Base-by-base conservation (phyloP, 2,329 filamentous ascomycete genomes). In the Sporothrix pseudoabietina region DNA sequence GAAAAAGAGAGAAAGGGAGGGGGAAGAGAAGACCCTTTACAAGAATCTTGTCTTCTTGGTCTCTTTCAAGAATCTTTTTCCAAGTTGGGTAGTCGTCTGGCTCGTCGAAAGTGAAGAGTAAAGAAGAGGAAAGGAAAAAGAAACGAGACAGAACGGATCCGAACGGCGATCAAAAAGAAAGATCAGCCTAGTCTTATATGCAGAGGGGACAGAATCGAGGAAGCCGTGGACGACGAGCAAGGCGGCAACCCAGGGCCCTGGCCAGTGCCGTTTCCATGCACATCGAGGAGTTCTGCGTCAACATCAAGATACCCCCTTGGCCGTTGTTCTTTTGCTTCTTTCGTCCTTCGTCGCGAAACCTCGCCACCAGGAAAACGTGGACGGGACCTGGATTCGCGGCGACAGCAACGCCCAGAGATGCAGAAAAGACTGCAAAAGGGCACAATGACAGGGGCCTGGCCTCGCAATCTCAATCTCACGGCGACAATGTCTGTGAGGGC, bases 101-200 rank as follows among this genome's bases (percentile, higher is more conserved):
- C 65, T 52, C 35, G 54, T 57, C 66, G 52, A 71, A 32, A 32
- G 54, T 12, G 22, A 12, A 59, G 44, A 54, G 44, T 32, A 22
- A 41, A 71, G 39, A 26, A 61, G 47, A 47, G 47, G 47, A 16
- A 59, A 19, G 32, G 26, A 32, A 55, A 26, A 41, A 55, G 19
- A 69, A 41, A 26, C 35, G 22, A 47, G 39, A 71, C n/a, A 14
- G n/a, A 7, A 26, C 12, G 14, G 16, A 52, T 0, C n/a, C 5
- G 22, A 66, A 66, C 22, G 30, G n/a, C 39, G 61, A 66, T 66
- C 49, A 55, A 47, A 57, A 57, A 57, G 52, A 57, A 55, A 70
- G 68, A 57, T 57, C 49, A 19, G 68, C 68, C 66, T 22, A 44
- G 66, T 69, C 66, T 52, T 69, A 52, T 59, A 71, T 70, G 55